phyloP scores from a whole-genome alignment of 208 protist genomes.

The Leishmania tarentolae region DNA sequence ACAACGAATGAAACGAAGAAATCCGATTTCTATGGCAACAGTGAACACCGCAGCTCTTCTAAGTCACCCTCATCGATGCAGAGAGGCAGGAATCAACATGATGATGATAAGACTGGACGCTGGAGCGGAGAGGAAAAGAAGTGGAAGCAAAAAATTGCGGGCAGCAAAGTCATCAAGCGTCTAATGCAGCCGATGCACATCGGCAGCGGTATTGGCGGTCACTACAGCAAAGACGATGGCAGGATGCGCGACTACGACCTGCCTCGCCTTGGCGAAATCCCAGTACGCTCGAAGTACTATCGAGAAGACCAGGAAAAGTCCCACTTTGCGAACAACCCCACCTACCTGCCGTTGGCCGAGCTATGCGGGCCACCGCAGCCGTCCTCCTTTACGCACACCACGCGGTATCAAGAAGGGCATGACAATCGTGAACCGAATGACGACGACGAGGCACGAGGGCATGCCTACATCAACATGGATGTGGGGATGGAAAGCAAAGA shows the following conservation, averaged over 20 bases:
- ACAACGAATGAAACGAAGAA: not conserved
- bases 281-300: conserved; percentile 33
- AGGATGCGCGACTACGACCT: not conserved
- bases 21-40: not conserved
- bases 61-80: not conserved
- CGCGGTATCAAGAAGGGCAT: not conserved
- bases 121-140: conserved; percentile 17
- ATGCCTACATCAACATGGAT: not conserved
- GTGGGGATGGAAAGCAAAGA: not conserved
- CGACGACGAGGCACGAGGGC: not conserved
- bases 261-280: conserved; percentile 27
- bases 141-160: conserved; percentile 27
- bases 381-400: not conserved
- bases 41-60: not conserved
- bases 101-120: not conserved
- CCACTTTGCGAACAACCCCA: conserved; percentile 16
- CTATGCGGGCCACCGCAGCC: conserved; percentile 18
- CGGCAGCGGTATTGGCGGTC: not conserved
- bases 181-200: conserved; percentile 19
- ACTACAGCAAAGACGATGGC: too few relatives aligned
- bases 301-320: conserved; percentile 20
- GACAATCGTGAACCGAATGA: not conserved
- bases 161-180: conserved; percentile 33
- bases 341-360: conserved; percentile 27
- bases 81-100: not conserved